These are phyloP conservation scores for Saccharomycopsis phalli DNA, from an alignment of 1,139 yeast species.

Conservation along the genomic window DNA sequence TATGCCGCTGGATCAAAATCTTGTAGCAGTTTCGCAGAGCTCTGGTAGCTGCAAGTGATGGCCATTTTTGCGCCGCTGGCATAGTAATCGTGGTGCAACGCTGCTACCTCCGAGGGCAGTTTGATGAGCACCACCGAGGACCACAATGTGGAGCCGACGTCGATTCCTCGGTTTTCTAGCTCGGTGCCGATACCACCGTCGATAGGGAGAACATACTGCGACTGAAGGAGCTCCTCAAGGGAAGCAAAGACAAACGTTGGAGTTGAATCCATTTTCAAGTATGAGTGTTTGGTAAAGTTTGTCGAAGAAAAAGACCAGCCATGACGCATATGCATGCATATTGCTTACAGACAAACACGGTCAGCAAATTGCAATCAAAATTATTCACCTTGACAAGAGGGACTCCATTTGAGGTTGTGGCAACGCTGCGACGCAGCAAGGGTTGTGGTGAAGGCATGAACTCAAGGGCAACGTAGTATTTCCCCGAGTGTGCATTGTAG, in stretches of 20 bases:
- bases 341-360: too few species aligned
- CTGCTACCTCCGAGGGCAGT: slow-evolving; percentile 38
- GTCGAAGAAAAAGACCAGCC: too few species aligned
- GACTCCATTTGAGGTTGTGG: too few species aligned
- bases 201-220: slow-evolving; percentile 25
- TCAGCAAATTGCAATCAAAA: too few species aligned
- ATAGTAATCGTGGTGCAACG: slow-evolving; percentile 45
- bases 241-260: slow-evolving; percentile 3
- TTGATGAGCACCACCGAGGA: slow-evolving; percentile 46
- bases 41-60: slow-evolving; percentile 57
- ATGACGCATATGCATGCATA: too few species aligned
- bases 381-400: too few species aligned
- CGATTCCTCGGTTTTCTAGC: slow-evolving; percentile 31
- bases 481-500: too few species aligned
- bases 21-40: slow-evolving; percentile 35
- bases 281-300: too few species aligned
- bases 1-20: slow-evolving; percentile 25
- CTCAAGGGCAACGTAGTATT: too few species aligned
- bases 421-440: too few species aligned
- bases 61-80: slow-evolving; percentile 48
- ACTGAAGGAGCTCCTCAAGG: slow-evolving; percentile 1
- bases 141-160: slow-evolving; percentile 47
- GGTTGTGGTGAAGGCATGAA: too few species aligned
- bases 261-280: slow-evolving; percentile 10
- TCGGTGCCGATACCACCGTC: slow-evolving; percentile 42